Conservation (phyloP, 2,329 filamentous ascomycete species). For the Aspergillus felis region DNA sequence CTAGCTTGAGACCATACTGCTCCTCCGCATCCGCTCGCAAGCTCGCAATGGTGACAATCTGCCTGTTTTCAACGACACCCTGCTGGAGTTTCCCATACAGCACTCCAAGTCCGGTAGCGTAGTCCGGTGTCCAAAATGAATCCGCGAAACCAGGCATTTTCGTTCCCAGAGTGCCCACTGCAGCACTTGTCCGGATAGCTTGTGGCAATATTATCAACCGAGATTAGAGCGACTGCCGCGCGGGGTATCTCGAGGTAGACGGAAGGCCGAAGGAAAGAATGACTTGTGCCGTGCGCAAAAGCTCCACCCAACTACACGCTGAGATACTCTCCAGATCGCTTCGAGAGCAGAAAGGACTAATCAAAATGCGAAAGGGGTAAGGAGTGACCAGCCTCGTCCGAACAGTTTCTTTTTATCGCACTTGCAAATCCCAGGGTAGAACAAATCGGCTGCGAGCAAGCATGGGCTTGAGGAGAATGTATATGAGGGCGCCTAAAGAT, state of each 20-base stretch:
- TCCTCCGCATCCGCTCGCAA: conserved; percentile 97
- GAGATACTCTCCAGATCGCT: background rate
- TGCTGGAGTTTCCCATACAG: conserved; percentile 96
- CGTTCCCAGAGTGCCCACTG: background rate
- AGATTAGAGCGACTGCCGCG: background rate
- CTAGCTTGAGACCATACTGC: conserved; percentile 73
- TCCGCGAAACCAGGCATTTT: conserved; percentile 83
- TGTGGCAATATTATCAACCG: background rate
- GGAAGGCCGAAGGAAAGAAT: background rate
- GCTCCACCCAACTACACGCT: background rate
- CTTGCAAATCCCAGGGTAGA: conserved; percentile 8
- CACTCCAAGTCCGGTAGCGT: conserved; percentile 91
- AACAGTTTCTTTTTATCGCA: conserved; percentile 5
- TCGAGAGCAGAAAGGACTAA: background rate
- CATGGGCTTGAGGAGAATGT: conserved; percentile 9
- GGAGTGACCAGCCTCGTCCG: conserved; percentile 11
- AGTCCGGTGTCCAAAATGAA: conserved; percentile 97
- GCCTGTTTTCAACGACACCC: conserved; percentile 90
- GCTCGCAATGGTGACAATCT: conserved; percentile 84
- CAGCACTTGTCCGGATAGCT: background rate
- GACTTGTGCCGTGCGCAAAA: background rate
- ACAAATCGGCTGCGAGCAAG: conserved; percentile 9
- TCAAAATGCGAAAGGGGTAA: background rate
- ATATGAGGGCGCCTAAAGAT: conserved; percentile 17
- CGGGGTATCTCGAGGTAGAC: background rate